Evolutionary conservation across 768 basidiomycete genomes (phyloP), one percentile per base, ranked within the genome.

Genomic region (Hypsizygus marmoreus): DNA sequence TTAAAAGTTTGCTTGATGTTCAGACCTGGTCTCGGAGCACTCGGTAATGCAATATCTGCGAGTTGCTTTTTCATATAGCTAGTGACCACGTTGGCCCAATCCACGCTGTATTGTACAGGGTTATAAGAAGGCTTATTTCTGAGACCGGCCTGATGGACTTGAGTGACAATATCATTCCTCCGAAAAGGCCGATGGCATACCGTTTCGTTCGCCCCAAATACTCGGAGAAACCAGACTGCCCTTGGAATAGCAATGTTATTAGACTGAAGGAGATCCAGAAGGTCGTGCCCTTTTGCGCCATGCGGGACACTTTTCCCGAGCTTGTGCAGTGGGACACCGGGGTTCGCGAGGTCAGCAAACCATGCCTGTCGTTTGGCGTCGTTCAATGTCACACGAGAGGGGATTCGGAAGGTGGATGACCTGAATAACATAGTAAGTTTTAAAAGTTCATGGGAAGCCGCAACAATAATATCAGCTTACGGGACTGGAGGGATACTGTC

Each of bases 1-100:
- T 89, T 91, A 65, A 93, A 93, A 0, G 83, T 84, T 48, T 86
- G 84, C 56, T 91, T 92, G 58, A 92, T 88, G 54, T 88, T 89
- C 40, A 90, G 63, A 6, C 84, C 86, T 9, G 77, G 79, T 28
- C 89, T 77, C 12, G 88, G 86, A 20, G 88, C 82, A 57, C 82
- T 88, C 2, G 91, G 91, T 20, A 93, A 71, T 9, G 80, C 80
- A 44, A 93, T 91, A 20, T 91, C 88, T 4, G 72, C 72, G 8
- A 94, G 70, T 55, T 89, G 89, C 57, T 91, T 92, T 70, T 87
- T 90, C 66, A 93, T 70, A 57, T 91, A 88, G 40, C 81, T 75
- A 0, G 87, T 90, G 24, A 93, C 79, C 6, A 89, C 77, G 56
- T 81, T 86, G 2, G 91, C 84, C 88, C 90, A 91, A 46, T 93